Evolutionary conservation across 257 asterid species (phyloP).

Genomic region (Solanum chiquidenum): DNA sequence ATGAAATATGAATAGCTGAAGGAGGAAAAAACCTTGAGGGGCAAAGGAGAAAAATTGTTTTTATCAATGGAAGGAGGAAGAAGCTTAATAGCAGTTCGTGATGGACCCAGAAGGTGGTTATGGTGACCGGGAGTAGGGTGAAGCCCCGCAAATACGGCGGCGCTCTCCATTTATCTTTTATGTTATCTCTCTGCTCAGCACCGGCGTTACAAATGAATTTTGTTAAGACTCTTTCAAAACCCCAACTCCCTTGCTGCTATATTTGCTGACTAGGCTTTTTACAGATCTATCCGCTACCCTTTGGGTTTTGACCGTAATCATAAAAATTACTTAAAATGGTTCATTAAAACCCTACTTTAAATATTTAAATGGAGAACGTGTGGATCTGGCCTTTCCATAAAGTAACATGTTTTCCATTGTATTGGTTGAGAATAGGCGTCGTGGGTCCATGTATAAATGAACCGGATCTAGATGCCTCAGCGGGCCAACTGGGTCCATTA

Average conservation of each 20-base stretch:
- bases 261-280: not conserved
- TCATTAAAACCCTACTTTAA: not conserved
- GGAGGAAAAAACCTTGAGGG: slow-evolving; percentile 17
- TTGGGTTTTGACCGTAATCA: not conserved
- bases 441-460: not conserved
- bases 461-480: not conserved
- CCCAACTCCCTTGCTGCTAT: not conserved
- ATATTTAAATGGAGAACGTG: not conserved
- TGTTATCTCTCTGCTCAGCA: not conserved
- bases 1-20: not conserved
- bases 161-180: slow-evolving; percentile 11
- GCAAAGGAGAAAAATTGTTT: not conserved
- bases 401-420: not conserved
- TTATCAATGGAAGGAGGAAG: slow-evolving; percentile 2
- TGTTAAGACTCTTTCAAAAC: not conserved
- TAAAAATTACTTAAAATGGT: not conserved
- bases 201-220: not conserved
- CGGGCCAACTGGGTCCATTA: not conserved
- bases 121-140: slow-evolving; percentile 7
- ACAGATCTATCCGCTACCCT: not conserved
- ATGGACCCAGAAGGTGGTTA: slow-evolving; percentile 3
- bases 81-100: slow-evolving; percentile 6
- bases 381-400: not conserved
- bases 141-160: slow-evolving; percentile 19
- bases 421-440: not conserved